Base-by-base conservation (phyloP, 2,329 filamentous ascomycete genomes). In the Xylariales sp. region DNA sequence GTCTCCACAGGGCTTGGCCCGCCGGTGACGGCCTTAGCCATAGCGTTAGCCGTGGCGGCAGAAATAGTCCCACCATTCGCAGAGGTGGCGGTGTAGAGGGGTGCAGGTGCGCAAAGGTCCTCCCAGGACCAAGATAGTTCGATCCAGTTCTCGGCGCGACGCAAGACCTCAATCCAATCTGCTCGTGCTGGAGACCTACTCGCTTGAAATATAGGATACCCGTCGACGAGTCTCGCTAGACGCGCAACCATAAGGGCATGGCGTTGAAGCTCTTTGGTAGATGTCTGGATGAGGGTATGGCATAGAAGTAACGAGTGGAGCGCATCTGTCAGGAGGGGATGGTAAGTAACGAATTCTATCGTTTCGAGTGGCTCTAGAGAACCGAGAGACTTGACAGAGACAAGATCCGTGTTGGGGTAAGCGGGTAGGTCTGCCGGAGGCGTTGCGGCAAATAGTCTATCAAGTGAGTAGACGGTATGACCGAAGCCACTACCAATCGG, bases 221-320 rank as follows among this genome's bases (percentile, higher is more conserved):
- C 87, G 53, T 93, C 85, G 36, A 79, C 81, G 18, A 93, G 73
- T 15, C 86, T 76, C 4, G 79, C 74, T 2, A 93, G 71, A 4
- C 87, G 80, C 12, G 87, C 85, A 4, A 84, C 87, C 75, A 90
- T 93, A 66, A 88, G 75, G 0, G 86, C 86, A 57, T 93, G 86
- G 25, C 87, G 84, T 37, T 82, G 77, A 24, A 90, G 75, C 59
- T 93, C 87, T 52, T 85, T 88, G 9, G 78, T 62, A 0, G 86
- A 85, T 0, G 88, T 94, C 61, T 91, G 87, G 6, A 87, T 65
- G 8, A 94, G 76, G n/a, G 78, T 77, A 61, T 94, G 88, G 50
- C 82, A 85, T 29, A 94, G 75, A 7, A 94, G 77, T 2, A 93
- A 64, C 4, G 81, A 83, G 60, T 94, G 87, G 1, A 94, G 73